Conservation (phyloP, 192 early-diverging fungal species). For the Borealophlyctis nickersoniae region DNA sequence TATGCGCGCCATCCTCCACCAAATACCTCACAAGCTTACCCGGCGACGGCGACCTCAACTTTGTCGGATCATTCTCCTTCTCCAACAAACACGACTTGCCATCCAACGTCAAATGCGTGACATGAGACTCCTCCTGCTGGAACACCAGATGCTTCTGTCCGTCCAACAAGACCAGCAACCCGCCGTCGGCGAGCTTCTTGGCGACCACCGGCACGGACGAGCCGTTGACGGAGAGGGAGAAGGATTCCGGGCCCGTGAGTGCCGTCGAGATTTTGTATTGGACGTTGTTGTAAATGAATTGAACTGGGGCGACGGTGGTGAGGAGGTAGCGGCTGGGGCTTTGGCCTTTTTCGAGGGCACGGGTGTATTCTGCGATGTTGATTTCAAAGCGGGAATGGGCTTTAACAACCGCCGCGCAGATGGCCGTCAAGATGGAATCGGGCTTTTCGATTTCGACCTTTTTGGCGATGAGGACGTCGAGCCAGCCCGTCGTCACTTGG, state of each 20-base stretch:
- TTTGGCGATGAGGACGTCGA: conserved; percentile 85
- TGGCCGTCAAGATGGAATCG: conserved; percentile 82
- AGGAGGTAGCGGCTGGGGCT: conserved; percentile 75
- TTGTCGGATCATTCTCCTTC: conserved; percentile 96
- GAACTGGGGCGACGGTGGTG: conserved; percentile 69
- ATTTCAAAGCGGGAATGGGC: conserved; percentile 67
- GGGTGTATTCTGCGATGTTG: conserved; percentile 71
- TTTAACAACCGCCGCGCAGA: conserved; percentile 89
- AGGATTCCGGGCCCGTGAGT: conserved; percentile 76
- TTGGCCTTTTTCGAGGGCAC: conserved; percentile 89
- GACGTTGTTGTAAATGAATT: conserved; percentile 92
- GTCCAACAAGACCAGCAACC: conserved; percentile 82
- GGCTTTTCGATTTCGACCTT: conserved; percentile 89
- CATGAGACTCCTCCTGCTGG: conserved; percentile 82
- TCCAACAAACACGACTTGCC: conserved; percentile 90
- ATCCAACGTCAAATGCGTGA: conserved; percentile 84
- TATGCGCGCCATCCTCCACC: conserved; percentile 89
- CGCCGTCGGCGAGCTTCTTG: conserved; percentile 86
- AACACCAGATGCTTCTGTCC: conserved; percentile 93
- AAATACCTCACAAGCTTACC: conserved; percentile 95
- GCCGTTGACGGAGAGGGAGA: conserved; percentile 77
- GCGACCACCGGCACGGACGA: conserved; percentile 79
- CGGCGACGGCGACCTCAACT: conserved; percentile 90
- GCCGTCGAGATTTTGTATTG: conserved; percentile 85
- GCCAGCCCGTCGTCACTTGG: conserved; percentile 90